Base-by-base conservation (phyloP, 2,329 filamentous ascomycete species). In the Colletotrichum sansevieriae region DNA sequence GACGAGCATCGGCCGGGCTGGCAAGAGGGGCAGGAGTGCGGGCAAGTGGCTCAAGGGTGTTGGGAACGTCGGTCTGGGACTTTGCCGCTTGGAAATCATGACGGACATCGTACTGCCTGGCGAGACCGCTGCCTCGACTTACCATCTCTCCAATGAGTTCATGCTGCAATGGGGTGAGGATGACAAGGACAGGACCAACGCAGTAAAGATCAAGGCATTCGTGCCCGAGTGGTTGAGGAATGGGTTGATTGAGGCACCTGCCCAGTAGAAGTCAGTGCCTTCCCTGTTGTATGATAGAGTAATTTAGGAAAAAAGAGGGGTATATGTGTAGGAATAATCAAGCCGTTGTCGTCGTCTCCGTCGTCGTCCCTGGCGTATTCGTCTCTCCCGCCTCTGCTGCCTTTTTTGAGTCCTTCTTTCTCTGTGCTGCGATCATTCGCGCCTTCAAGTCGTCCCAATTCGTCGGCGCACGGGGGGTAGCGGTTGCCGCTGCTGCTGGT, bases 21-120 rank as follows among this genome's bases (percentile, higher is more conserved):
- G 77, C 72, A 87, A 85, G 80, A 85, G 83, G 78, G 86, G 91
- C 75, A 89, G 94, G 73, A 91, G 90, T 70, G 90, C 91, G 0
- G 96, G 95, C 49, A 97, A 93, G 77, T 95, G 93, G 83, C 83
- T 98, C 60, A 83, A 83, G 37, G 91, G 92, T 0, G 83, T 95
- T 13, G 95, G 95, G 1, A 97, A 98, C 76, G 81, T 98, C 35
- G 96, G 96, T 1, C 83, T 99, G 60, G 95, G 90, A 2, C 81
- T 98, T 72, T 98, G 95, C 77, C 89, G 95, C 29, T 80, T 98
- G 73, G 94, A 97, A 81, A 90, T 91, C 76, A 98, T 98, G 95
- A 97, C 93, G 5, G 91, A 94, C 76, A 82, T 96, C 55, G 83
- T 84, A 39, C 82, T 96, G 62, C 92, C 91, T 2, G 92, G 90